phyloP scores from a whole-genome alignment of 768 basidiomycete species.

The Termitomyces sp. region DNA sequence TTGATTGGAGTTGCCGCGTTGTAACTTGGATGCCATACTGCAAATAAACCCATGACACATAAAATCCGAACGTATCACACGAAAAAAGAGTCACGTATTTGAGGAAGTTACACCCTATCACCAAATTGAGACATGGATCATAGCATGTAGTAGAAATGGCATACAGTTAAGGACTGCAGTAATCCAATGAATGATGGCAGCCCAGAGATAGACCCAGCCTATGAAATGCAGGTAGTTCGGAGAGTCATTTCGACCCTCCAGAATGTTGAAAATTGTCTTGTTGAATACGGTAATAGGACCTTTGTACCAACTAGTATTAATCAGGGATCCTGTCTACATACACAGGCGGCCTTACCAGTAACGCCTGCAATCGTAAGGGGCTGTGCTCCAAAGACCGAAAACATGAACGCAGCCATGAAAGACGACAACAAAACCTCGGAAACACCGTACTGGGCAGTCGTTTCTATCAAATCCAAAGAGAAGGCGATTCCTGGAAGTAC shows the following conservation, averaged over 20 bases:
- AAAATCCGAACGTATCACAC: conserved; percentile 91
- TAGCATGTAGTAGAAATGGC: not conserved
- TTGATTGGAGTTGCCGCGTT: conserved; percentile 57
- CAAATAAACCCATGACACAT: conserved; percentile 85
- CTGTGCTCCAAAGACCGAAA: conserved; percentile 84
- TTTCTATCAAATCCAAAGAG: conserved; percentile 87
- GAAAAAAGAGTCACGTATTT: conserved; percentile 86
- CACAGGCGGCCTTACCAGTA: conserved; percentile 44
- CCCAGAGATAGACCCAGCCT: conserved; percentile 93
- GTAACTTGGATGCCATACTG: conserved; percentile 87
- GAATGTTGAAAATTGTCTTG: conserved; percentile 80
- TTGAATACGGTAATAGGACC: conserved; percentile 93
- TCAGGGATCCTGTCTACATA: not conserved
- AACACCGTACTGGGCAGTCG: conserved; percentile 85
- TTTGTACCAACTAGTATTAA: conserved; percentile 15
- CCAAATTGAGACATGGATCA: not conserved
- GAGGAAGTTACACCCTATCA: conserved; percentile 72
- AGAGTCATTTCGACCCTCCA: conserved; percentile 46
- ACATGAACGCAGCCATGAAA: conserved; percentile 87
- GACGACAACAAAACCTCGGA: conserved; percentile 78
- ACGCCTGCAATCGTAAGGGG: conserved; percentile 91
- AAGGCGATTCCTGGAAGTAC: conserved; percentile 92
- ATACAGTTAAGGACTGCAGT: conserved; percentile 74
- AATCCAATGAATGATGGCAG: conserved; percentile 79
- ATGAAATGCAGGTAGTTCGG: conserved; percentile 82